Evolutionary conservation across 1,139 yeast species (phyloP).

Genomic region (Saccharomyces hybrid): DNA sequence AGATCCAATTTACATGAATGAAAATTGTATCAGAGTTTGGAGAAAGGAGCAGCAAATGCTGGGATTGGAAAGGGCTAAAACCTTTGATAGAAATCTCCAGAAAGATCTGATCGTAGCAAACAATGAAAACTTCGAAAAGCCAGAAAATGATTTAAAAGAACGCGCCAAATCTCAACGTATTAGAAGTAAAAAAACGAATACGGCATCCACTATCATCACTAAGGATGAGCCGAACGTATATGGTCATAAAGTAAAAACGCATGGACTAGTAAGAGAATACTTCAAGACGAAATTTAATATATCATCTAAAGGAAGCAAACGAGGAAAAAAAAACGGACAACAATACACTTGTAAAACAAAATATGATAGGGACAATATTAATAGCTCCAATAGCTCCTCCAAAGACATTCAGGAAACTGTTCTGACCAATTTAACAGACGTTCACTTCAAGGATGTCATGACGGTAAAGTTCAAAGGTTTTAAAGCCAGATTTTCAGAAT

Average conservation of each 20-base stretch:
- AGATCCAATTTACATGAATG: neutral
- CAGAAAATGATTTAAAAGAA: neutral
- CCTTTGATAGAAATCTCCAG: neutral
- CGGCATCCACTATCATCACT: neutral
- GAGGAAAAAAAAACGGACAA: neutral
- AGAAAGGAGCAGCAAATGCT: neutral
- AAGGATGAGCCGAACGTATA: neutral
- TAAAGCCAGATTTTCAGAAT: neutral
- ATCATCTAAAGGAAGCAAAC: neutral
- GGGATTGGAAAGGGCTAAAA: neutral
- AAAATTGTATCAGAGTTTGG: neutral
- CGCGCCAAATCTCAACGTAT: neutral
- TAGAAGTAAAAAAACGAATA: neutral
- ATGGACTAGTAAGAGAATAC: neutral
- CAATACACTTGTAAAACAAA: neutral
- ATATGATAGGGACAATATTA: neutral
- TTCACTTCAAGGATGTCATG: neutral
- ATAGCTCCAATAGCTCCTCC: neutral
- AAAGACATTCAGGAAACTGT: neutral
- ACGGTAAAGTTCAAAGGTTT: neutral
- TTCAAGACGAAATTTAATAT: neutral
- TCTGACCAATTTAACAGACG: neutral
- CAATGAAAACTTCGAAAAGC: neutral
- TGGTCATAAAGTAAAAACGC: neutral
- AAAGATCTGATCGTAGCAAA: neutral